Base-by-base conservation (phyloP, 2,329 filamentous ascomycete species). In the Ophiostoma montium region DNA sequence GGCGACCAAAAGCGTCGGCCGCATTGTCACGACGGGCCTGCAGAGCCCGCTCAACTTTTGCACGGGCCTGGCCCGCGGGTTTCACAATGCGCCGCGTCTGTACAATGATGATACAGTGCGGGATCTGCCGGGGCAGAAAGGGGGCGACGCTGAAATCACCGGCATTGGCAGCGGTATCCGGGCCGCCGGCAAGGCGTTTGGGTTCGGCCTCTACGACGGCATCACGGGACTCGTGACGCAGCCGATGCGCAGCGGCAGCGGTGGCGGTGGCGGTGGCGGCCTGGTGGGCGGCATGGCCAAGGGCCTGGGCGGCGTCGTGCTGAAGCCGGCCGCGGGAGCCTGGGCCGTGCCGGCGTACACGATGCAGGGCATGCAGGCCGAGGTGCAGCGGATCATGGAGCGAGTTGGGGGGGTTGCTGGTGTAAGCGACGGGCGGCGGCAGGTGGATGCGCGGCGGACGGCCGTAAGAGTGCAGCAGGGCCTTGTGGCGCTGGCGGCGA, bases 1-100 rank as follows among this genome's bases (percentile, higher is more conserved):
- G 35, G 45, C 51, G 5, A 32, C 48, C 32, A 48, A 52, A 30
- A 47, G 82, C 2, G 74, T 88, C 33, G 74, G 77, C 19, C 76
- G 80, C n/a, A 82, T 92, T 44, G 77, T 89, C 5, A 74, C 75
- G 11, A 80, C 84, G n/a, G 78, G 84, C 5, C 70, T 90, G 52
- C 86, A 84, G 57, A 82, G 82, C 2, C 89, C 88, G 0, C 82
- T 92, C 72, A 86, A 94, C 61, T 83, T 95, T 54, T 86, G 85
- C 36, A 66, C 95, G 38, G 84, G 84, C 1, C 66, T 95, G 35
- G 84, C 88, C 0, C 84, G 84, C 62, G 89, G 89, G 0, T 94
- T 95, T 61, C 83, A 90, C 60, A 95, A 95, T 57, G 82, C 85
- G 6, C 88, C 89, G 0, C 82, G 78, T 56, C 68, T 95, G 1